Conservation (phyloP, 371 early-diverging fungal genomes). For the Rhizopus stolonifer region DNA sequence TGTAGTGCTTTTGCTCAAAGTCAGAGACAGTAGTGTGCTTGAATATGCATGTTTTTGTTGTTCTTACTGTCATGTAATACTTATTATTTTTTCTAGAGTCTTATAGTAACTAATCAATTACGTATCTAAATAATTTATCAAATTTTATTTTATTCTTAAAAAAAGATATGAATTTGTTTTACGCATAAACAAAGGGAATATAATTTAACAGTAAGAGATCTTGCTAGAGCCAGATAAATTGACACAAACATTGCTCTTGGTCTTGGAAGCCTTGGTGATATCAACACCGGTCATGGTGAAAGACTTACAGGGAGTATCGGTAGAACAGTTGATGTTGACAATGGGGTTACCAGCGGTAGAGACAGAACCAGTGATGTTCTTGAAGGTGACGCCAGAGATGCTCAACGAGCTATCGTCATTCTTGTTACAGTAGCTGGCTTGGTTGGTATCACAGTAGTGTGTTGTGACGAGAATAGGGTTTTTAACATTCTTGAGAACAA, state of each 20-base stretch:
- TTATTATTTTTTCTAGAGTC: too few species aligned
- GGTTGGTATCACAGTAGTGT: too few species aligned
- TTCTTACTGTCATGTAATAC: too few species aligned
- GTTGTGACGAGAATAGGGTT: conserved; percentile 31
- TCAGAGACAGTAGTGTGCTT: too few species aligned
- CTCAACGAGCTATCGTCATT: conserved; percentile 21
- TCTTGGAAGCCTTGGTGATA: conserved; percentile 19
- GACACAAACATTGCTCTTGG: conserved; percentile 14
- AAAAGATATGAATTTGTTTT: too few species aligned
- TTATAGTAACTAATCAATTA: too few species aligned
- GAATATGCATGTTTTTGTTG: too few species aligned
- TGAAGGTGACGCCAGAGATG: conserved; percentile 26
- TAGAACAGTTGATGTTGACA: conserved; percentile 26
- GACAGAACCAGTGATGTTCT: conserved; percentile 17
- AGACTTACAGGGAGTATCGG: conserved; percentile 24
- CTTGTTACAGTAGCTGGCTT: conserved; percentile 26
- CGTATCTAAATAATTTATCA: too few species aligned
- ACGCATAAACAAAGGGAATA: too few species aligned
- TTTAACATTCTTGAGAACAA: conserved; percentile 21
- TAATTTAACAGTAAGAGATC: conserved; percentile 11
- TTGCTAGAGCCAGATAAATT: conserved; percentile 15
- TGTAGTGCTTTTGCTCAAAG: too few species aligned
- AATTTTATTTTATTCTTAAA: too few species aligned
- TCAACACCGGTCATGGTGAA: conserved; percentile 21
- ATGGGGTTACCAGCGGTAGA: conserved; percentile 17